A percentile compares a stretch with the other conserved stretches of the same genome.
Evolutionary conservation across 192 early-diverging fungal genomes (phyloP).

Genomic region (Chytriomyces sp.): DNA sequence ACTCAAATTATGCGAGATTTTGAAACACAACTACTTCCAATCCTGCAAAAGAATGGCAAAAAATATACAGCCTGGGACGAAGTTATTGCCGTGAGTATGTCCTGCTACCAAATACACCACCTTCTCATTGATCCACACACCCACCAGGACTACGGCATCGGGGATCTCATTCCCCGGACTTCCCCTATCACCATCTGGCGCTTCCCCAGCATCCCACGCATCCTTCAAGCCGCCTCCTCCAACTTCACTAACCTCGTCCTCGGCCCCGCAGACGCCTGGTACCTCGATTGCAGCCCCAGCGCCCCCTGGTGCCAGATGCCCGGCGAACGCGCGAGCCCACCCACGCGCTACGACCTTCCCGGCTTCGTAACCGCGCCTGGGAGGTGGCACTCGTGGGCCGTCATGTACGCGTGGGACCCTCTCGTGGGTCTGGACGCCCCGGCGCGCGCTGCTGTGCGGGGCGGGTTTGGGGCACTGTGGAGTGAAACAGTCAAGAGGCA

Average conservation of each 20-base stretch:
- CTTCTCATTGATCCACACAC: neutral
- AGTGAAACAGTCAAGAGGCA: constrained; percentile 23
- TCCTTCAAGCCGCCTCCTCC: neutral
- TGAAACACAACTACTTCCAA: neutral
- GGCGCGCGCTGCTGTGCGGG: constrained; percentile 4
- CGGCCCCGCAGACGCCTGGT: neutral
- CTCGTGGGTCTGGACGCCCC: constrained; percentile 10
- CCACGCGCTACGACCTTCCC: neutral
- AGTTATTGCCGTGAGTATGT: constrained; percentile 56
- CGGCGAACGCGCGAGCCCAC: neutral
- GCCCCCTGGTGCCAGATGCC: neutral
- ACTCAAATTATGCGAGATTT: constrained; percentile 1
- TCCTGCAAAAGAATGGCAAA: neutral
- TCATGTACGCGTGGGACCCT: constrained; percentile 34
- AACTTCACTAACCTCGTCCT: constrained; percentile 10
- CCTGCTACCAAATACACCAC: constrained; percentile 56
- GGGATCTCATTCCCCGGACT: neutral
- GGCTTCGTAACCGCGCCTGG: constrained; percentile 3
- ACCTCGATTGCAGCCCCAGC: constrained; percentile 26
- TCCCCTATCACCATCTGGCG: neutral
- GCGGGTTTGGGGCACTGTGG: constrained; percentile 35
- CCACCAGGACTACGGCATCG: neutral
- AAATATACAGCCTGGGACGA: constrained; percentile 69
- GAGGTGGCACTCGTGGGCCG: constrained; percentile 32
- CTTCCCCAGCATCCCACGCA: neutral